A percentile compares a stretch with the other conserved stretches of the same genome.
phyloP scores from a whole-genome alignment of 768 basidiomycete genomes.

The Xerocomus spinulosus region DNA sequence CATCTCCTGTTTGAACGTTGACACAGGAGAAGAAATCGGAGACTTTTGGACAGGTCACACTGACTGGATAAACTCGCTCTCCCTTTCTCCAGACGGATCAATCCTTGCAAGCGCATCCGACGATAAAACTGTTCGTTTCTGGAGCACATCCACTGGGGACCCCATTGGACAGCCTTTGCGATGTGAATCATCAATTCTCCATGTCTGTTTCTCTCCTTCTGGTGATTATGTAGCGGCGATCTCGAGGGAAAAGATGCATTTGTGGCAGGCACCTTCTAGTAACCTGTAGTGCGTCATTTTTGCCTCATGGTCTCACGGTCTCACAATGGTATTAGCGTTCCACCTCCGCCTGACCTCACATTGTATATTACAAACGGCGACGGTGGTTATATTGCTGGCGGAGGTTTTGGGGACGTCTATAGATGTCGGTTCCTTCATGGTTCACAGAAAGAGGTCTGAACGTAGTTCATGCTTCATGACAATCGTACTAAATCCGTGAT shows the following conservation, averaged over 20 bases:
- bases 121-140: constrained; percentile 8
- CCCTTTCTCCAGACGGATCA: constrained; percentile 1
- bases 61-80: not conserved
- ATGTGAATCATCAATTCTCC: not conserved
- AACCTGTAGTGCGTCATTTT: no score
- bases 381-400: constrained; percentile 1
- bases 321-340: no score
- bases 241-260: not conserved
- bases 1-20: constrained; percentile 9
- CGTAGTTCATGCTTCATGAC: not conserved
- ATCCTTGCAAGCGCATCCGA: constrained; percentile 8
- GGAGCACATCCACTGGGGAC: not conserved
- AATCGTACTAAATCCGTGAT: not conserved
- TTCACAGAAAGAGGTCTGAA: constrained; percentile 4
- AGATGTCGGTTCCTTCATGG: constrained; percentile 4
- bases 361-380: not conserved
- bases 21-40: not conserved
- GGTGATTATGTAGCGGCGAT: constrained; percentile 1
- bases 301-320: no score
- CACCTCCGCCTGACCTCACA: no score
- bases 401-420: constrained; percentile 16
- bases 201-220: not conserved
- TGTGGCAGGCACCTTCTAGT: not conserved
- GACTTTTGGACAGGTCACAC: no score
- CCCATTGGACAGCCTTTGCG: not conserved